Conservation (phyloP, 768 basidiomycete species). For the Chalciporus sphaerocephalus region DNA sequence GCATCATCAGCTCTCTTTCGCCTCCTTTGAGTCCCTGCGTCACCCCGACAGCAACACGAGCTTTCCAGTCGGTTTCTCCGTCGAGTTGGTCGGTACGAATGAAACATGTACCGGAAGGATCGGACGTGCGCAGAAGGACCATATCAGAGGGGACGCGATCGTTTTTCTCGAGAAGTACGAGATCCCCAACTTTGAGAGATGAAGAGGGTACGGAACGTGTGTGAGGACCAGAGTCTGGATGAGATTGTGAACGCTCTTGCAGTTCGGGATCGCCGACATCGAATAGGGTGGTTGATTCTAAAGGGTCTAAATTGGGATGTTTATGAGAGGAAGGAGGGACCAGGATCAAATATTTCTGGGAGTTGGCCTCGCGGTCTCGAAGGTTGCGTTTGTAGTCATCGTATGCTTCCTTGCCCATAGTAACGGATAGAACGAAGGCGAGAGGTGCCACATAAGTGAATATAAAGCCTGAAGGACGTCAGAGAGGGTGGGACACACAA, state of each 20-base stretch:
- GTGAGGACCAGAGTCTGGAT: conserved; percentile 40
- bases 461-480: conserved; percentile 68
- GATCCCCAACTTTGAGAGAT: conserved; percentile 83
- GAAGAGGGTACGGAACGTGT: conserved; percentile 85
- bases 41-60: conserved; percentile 70
- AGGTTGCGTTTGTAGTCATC: conserved; percentile 95
- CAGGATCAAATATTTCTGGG: conserved; percentile 84
- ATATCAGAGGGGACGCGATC: conserved; percentile 95
- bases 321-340: conserved; percentile 44
- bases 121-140: conserved; percentile 82
- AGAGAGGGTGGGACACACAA: not conserved
- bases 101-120: conserved; percentile 90
- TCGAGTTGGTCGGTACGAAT: conserved; percentile 97
- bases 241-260: conserved; percentile 9
- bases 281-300: conserved; percentile 18
- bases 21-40: conserved; percentile 27
- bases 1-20: conserved; percentile 46
- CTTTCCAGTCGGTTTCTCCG: conserved; percentile 99
- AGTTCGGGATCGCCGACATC: conserved; percentile 19
- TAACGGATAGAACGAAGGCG: conserved; percentile 90
- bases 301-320: conserved; percentile 11
- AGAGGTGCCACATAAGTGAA: conserved; percentile 94
- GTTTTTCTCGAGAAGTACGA: conserved; percentile 92
- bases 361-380: conserved; percentile 93
- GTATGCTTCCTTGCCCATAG: conserved; percentile 98